Percentiles rank a stretch among this genome's conserved stretches.
Evolutionary conservation across 805 yeast genomes (phyloP).

Genomic region (Metschnikowia similis): DNA sequence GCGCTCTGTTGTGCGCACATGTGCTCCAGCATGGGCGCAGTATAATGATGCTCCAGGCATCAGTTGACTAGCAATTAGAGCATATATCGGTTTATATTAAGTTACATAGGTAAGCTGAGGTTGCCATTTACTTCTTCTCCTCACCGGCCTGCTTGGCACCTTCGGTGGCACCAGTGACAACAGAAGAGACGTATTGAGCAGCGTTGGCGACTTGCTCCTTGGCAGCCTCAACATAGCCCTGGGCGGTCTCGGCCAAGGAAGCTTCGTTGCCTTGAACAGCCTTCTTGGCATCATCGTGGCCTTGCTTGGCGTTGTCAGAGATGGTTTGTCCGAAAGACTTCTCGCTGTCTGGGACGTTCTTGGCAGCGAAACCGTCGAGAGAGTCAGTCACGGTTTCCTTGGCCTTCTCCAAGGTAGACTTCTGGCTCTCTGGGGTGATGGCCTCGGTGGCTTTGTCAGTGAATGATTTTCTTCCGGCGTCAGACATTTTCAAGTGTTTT

Average conservation of each 20-base stretch:
- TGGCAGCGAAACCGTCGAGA: slow-evolving; percentile 60
- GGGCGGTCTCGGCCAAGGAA: slow-evolving; percentile 40
- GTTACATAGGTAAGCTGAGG: not conserved
- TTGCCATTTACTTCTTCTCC: slow-evolving; percentile 19
- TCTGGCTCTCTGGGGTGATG: slow-evolving; percentile 67
- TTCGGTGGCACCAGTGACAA: slow-evolving; percentile 54
- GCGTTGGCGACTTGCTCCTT: slow-evolving; percentile 52
- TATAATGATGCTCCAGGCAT: not conserved
- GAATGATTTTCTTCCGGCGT: slow-evolving; percentile 71
- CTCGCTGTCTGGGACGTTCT: slow-evolving; percentile 57
- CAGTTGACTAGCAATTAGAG: not conserved
- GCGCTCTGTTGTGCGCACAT: too few species aligned
- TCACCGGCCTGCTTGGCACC: slow-evolving; percentile 40
- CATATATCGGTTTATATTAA: not conserved
- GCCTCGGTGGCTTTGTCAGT: slow-evolving; percentile 64
- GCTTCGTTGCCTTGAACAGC: slow-evolving; percentile 21
- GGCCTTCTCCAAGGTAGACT: slow-evolving; percentile 58
- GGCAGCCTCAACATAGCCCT: slow-evolving; percentile 49
- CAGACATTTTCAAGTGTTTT: slow-evolving; percentile 25
- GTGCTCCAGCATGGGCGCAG: not conserved
- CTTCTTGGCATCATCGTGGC: slow-evolving; percentile 49
- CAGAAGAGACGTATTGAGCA: slow-evolving; percentile 52
- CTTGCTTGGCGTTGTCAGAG: slow-evolving; percentile 56
- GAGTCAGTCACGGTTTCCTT: slow-evolving; percentile 66
- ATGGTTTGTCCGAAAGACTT: slow-evolving; percentile 69